Evolutionary conservation across 2,329 filamentous ascomycete species (phyloP).

Genomic region (Pseudocercospora cruenta): DNA sequence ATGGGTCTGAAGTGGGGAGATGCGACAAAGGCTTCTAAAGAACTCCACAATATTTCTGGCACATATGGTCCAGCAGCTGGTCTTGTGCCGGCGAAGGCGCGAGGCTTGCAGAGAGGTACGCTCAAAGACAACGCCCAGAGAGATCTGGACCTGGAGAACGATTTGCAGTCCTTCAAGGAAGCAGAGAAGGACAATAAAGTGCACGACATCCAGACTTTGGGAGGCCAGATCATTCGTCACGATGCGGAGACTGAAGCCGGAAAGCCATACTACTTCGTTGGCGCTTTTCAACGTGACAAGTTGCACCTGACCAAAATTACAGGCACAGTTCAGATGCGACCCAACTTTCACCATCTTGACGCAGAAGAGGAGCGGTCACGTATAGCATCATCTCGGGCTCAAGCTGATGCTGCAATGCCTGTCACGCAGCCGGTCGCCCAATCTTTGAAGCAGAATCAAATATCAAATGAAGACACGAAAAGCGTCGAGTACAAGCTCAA

Average conservation of each 20-base stretch:
- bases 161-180: conserved; percentile 63
- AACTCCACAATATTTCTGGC: conserved; percentile 45
- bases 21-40: conserved; percentile 56
- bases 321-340: conserved; percentile 83
- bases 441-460: conserved; percentile 31
- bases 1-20: conserved; percentile 85
- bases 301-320: conserved; percentile 84
- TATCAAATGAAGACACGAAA: conserved; percentile 59
- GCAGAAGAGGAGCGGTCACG: conserved; percentile 75
- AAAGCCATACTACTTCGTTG: conserved; percentile 81
- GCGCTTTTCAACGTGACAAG: conserved; percentile 83
- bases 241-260: conserved; percentile 69
- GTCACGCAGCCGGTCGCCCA: conserved; percentile 19
- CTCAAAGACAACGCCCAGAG: conserved; percentile 53
- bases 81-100: conserved; percentile 40
- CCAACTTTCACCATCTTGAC: conserved; percentile 91
- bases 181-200: conserved; percentile 72
- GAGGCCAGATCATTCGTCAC: conserved; percentile 71
- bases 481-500: conserved; percentile 67
- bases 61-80: conserved; percentile 53
- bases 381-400: conserved; percentile 42
- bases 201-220: conserved; percentile 79
- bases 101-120: conserved; percentile 14
- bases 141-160: conserved; percentile 43
- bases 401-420: conserved; percentile 47